Conservation (phyloP, 805 yeast species). For the Spathaspora passalidarum region DNA sequence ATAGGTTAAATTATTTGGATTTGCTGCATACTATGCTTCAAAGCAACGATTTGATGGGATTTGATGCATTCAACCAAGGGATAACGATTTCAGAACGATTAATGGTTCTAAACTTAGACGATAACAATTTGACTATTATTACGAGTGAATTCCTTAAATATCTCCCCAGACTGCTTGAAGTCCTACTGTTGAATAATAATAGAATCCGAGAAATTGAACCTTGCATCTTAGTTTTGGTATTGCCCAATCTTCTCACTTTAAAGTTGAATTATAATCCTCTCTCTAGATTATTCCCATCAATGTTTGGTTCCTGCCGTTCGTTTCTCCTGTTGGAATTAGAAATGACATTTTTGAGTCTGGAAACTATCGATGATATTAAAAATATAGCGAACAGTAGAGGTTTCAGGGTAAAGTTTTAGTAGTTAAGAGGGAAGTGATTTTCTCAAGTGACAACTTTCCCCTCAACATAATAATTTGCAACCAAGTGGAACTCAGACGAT, state of each 20-base stretch:
- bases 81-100: conserved; percentile 24
- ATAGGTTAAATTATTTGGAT: conserved; percentile 18
- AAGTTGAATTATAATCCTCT: conserved; percentile 15
- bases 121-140: conserved; percentile 20
- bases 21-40: conserved; percentile 23
- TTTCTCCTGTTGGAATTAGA: conserved; percentile 9
- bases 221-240: not conserved
- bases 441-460: too few species aligned
- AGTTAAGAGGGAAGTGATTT: too few species aligned
- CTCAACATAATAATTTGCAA: too few species aligned
- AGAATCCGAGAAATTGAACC: conserved; percentile 9
- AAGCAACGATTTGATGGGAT: conserved; percentile 5
- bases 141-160: conserved; percentile 16
- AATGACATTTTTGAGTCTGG: conserved; percentile 12
- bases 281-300: conserved; percentile 5
- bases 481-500: too few species aligned
- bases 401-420: too few species aligned
- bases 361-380: not conserved
- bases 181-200: conserved; percentile 13
- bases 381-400: not conserved
- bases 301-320: conserved; percentile 3
- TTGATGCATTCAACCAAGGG: conserved; percentile 16
- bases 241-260: conserved; percentile 19
- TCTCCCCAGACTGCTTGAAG: conserved; percentile 25
- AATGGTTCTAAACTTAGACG: conserved; percentile 20